Conservation (phyloP, 2,329 filamentous ascomycete genomes). For the Ophiostoma perfectum region DNA sequence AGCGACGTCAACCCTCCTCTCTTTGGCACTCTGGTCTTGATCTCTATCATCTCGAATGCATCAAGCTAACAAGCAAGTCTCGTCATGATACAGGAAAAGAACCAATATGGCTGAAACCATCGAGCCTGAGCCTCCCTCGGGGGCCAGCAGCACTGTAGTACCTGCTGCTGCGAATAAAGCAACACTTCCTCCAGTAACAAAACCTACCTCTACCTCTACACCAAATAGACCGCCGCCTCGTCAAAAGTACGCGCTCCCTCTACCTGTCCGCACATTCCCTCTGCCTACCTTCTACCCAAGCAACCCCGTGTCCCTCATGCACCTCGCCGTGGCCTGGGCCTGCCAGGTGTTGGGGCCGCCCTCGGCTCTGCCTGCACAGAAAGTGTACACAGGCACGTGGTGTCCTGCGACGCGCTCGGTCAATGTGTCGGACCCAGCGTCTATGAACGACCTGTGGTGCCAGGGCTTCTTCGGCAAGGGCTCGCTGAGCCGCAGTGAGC, state of each 20-base stretch:
- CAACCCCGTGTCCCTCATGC: slow-evolving; percentile 83
- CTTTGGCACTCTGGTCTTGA: not conserved
- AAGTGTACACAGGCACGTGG: slow-evolving; percentile 67
- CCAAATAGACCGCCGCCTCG: slow-evolving; percentile 26
- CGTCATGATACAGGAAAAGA: slow-evolving; percentile 25
- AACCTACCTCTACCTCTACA: not conserved
- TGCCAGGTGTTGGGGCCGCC: slow-evolving; percentile 65
- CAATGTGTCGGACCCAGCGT: slow-evolving; percentile 70
- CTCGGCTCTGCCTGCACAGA: slow-evolving; percentile 55
- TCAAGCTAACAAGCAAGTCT: slow-evolving; percentile 14
- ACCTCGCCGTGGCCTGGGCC: slow-evolving; percentile 71
- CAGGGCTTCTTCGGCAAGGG: slow-evolving; percentile 98
- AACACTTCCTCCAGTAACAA: not conserved
- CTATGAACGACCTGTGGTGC: slow-evolving; percentile 83
- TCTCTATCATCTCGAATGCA: not conserved
- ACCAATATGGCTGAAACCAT: slow-evolving; percentile 33
- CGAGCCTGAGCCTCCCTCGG: slow-evolving; percentile 18
- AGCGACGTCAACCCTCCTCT: slow-evolving; percentile 42
- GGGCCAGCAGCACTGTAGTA: slow-evolving; percentile 15
- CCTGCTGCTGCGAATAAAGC: slow-evolving; percentile 19
- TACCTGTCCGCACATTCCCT: slow-evolving; percentile 75
- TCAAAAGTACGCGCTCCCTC: slow-evolving; percentile 67
- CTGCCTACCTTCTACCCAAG: slow-evolving; percentile 84
- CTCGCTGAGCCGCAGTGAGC: slow-evolving; percentile 86
- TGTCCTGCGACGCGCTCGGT: slow-evolving; percentile 77